These are phyloP conservation scores for Pseudohyphozyma bogoriensis DNA, from an alignment of 768 basidiomycete species.

Conservation along the genomic window DNA sequence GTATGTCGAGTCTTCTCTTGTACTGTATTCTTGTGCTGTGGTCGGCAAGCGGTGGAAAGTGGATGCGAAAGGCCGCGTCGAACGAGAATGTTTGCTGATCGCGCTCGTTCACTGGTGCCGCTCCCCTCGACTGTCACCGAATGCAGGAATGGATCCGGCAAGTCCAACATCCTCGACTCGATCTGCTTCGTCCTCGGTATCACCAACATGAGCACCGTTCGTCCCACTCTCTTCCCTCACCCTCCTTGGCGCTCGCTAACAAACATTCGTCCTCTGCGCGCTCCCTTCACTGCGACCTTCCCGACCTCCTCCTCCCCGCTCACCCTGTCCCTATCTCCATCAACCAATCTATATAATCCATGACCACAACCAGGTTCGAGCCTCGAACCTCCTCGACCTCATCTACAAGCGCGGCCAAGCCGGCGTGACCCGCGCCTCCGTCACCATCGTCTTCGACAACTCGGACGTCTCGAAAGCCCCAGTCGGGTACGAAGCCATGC, in stretches of 20 bases:
- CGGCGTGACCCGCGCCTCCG: constrained; percentile 90
- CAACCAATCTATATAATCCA: too few species aligned
- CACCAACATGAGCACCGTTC: constrained; percentile 86
- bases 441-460: constrained; percentile 98
- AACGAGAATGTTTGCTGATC: background rate
- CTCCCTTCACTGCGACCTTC: too few species aligned
- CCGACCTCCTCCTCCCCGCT: background rate
- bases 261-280: too few species aligned
- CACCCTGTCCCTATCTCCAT: background rate
- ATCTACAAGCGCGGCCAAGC: constrained; percentile 99
- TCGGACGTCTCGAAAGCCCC: constrained; percentile 77
- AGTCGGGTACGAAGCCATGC: constrained; percentile 61
- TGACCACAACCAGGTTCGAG: constrained; percentile 95
- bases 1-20: constrained; percentile 3
- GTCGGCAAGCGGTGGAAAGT: background rate
- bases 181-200: constrained; percentile 98
- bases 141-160: constrained; percentile 73
- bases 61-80: background rate
- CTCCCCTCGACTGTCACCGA: background rate
- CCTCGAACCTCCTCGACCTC: constrained; percentile 88
- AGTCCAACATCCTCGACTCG: constrained; percentile 98
- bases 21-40: too few species aligned
- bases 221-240: constrained; percentile 21
- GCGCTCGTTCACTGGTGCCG: background rate
- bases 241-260: background rate